Evolutionary conservation across 345 rosid species (phyloP), one percentile per base, ranked within the genome.

Genomic region (Leavenworthia alabamica): DNA sequence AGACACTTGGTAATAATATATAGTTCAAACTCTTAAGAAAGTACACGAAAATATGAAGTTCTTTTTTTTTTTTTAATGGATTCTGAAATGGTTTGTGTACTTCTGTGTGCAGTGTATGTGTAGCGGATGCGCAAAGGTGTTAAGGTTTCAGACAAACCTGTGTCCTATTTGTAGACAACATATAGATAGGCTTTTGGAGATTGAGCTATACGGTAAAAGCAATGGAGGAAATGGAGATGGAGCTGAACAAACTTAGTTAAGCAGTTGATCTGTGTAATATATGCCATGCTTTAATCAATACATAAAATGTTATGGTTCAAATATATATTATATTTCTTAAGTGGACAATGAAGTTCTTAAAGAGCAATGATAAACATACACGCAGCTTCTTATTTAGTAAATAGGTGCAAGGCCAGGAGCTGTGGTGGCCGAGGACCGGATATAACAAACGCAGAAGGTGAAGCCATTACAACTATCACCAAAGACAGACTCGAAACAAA

Each of bases 161-260:
- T 91, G 96, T 78, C 98, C 90, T 3, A 77, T 91, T 42, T 88
- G 98, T 75, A 72, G 96, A 56, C 90, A 91, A 57, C 96, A 92
- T 4, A 86, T 82, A 10, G 88, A 88, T 75, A 79, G 90, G 81
- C 88, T 83, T 62, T 71, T 86, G 73, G 89, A 83, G 82, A 83
- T 88, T 58, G 78, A 67, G 61, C 80, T 81, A 44, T 74, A 76
- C 64, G 60, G 74, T 26, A 28, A 29, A 31, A 20, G n/a, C 31
- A 29, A 39, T 8, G 36, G 24, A 6, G 14, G 36, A 15, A 11
- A 14, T 47, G 5, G 17, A 22, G 33, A 62, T 36, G 31, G 68
- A 27, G 29, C 29, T 17, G 29, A 37, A 27, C 29, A 49, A 17
- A 16, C 9, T 48, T 62, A 49, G n/a, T 37, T 7, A 62, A 35